Base-by-base conservation (phyloP, 2,329 filamentous ascomycete species). In the Sclerotinia trifoliorum region DNA sequence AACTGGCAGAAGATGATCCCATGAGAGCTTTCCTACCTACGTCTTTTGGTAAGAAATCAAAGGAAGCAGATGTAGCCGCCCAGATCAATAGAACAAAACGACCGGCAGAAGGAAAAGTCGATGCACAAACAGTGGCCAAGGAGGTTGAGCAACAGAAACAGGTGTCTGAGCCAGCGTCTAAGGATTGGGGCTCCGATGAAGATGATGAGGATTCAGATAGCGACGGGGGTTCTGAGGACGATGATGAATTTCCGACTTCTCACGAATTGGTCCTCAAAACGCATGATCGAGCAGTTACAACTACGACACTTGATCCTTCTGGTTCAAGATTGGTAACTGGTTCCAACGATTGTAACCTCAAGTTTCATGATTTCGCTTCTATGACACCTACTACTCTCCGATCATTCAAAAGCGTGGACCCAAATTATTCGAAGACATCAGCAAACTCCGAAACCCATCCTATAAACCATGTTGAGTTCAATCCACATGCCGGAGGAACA, bases 331-430 rank as follows among this genome's bases (percentile, higher is more conserved):
- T 99, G 77, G 88, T 94, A 60, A 95, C 93, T n/a, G 94, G 91
- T 29, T 97, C 94, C 6, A 91, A 90, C 70, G 95, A 99, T 79
- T 96, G 93, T 79, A 92, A 88, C 1, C 82, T 98, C 75, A 98
- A 97, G 77, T 84, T 99, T 24, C 93, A 97, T 80, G 94, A 99
- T 78, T 96, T 99, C 78, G 88, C 94, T 3, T 92, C 94, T 58
- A 96, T 99, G 90, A 97, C 94, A 0, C 93, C 94, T 1, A 95
- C 93, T 6, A 98, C 95, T 0, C 85, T 99, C 64, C 91, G 94
- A 74, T 93, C 95, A 0, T 99, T 99, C 84, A 93, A 93, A 76
- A 94, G 90, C 11, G 84, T 98, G 60, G 94, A 99, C 77, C 94
- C 95, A 0, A 94, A 90, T 74, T 87, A 88, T 64, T 87, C 88